Evolutionary conservation across 192 early-diverging fungal genomes (phyloP).

Genomic region (Coemansia sp.): DNA sequence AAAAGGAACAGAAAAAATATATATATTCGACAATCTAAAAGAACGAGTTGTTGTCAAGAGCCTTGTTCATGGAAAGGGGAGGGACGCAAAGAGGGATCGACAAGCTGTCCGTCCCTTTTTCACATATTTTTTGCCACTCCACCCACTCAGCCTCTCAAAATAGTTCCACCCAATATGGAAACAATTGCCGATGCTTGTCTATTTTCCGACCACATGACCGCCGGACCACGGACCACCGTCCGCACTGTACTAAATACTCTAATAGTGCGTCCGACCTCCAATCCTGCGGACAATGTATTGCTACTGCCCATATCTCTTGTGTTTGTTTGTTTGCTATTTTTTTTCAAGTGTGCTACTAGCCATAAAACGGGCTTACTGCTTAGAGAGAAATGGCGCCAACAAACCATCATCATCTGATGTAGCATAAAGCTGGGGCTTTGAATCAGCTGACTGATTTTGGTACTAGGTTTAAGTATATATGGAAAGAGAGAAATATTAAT

Average conservation of each 20-base stretch:
- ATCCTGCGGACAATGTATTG: background rate
- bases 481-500: too few species aligned
- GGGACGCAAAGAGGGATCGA: background rate
- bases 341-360: background rate
- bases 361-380: background rate
- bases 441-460: too few species aligned
- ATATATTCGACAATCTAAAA: background rate
- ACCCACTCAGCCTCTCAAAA: background rate
- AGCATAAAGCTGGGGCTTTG: too few species aligned
- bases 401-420: background rate
- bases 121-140: background rate
- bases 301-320: background rate
- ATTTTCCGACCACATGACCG: background rate
- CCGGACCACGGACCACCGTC: constrained; percentile 1
- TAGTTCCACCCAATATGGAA: background rate
- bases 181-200: background rate
- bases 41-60: background rate
- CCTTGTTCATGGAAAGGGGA: constrained; percentile 10
- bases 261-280: background rate
- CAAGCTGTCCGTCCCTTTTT: background rate
- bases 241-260: background rate
- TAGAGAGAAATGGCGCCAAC: background rate
- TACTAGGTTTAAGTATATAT: too few species aligned
- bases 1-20: background rate
- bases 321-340: background rate